Conservation (phyloP, 2,329 filamentous ascomycete genomes). For the Lasiodiplodia sp. region DNA sequence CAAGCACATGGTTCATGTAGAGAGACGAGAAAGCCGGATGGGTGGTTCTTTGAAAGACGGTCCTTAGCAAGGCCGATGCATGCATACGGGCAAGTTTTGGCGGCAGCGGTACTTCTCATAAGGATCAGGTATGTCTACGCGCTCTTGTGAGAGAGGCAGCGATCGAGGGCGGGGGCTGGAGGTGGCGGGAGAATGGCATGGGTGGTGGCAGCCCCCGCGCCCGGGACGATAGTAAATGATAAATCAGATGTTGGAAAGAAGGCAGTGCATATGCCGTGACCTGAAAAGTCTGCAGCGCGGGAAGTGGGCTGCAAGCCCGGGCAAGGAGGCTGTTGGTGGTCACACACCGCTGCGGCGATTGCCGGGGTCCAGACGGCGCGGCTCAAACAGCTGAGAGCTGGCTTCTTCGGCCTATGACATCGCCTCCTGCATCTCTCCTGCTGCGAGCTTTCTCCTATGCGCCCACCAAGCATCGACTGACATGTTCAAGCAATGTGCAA, state of each 20-base stretch:
- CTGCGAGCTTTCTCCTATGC: slow-evolving; percentile 26
- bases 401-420: slow-evolving; percentile 28
- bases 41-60: slow-evolving; percentile 30
- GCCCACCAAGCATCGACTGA: slow-evolving; percentile 24
- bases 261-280: slow-evolving; percentile 13
- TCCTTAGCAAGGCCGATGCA: slow-evolving; percentile 14
- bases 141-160: slow-evolving; percentile 23
- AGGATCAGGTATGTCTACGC: slow-evolving; percentile 19
- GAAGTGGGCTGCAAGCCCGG: slow-evolving; percentile 15
- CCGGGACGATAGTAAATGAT: slow-evolving; percentile 25
- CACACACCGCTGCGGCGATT: slow-evolving; percentile 26
- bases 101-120: slow-evolving; percentile 8
- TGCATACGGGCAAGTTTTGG: slow-evolving; percentile 21
- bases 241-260: slow-evolving; percentile 10
- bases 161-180: slow-evolving; percentile 1
- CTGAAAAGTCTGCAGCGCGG: slow-evolving; percentile 13
- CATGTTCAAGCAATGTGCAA: slow-evolving; percentile 32
- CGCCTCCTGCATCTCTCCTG: slow-evolving; percentile 10
- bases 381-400: slow-evolving; percentile 18
- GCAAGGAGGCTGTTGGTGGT: slow-evolving; percentile 1
- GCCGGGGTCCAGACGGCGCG: slow-evolving; percentile 9
- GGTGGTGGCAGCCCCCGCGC: not conserved
- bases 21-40: slow-evolving; percentile 20
- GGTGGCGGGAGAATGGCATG: slow-evolving; percentile 2
- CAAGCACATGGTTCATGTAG: slow-evolving; percentile 27